phyloP scores from a whole-genome alignment of 2,329 filamentous ascomycete species.

The Trichoderma polysporum region DNA sequence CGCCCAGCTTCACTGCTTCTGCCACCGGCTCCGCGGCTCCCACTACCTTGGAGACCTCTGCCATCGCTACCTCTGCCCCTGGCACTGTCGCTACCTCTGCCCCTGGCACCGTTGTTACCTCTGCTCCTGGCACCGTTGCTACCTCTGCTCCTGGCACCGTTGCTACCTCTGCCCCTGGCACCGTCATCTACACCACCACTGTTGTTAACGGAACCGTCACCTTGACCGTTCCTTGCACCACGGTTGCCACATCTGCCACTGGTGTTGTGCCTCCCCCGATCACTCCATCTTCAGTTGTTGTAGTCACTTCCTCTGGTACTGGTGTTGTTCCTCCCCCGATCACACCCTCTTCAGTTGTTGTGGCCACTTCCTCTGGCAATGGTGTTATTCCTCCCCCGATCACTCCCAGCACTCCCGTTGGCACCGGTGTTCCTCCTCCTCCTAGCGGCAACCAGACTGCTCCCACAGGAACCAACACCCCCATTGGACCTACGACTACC shows the following conservation, averaged over 20 bases:
- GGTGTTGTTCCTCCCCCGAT: conserved; percentile 3
- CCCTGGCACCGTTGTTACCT: not conserved
- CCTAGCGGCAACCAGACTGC: conserved; percentile 12
- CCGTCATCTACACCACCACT: not conserved
- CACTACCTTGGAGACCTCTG: not conserved
- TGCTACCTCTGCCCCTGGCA: not conserved
- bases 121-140: not conserved
- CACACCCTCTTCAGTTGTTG: no score
- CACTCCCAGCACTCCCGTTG: not conserved
- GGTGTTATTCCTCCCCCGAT: not conserved
- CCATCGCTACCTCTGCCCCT: not conserved
- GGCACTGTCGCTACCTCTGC: not conserved
- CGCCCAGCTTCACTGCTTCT: conserved; percentile 29
- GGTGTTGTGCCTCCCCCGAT: not conserved
- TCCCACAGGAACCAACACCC: conserved; percentile 11
- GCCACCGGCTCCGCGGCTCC: not conserved
- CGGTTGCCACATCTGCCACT: not conserved
- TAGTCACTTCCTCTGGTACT: not conserved
- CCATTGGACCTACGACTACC: conserved; percentile 12
- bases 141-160: no score
- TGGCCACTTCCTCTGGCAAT: no score
- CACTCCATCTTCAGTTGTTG: no score
- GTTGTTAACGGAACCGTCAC: conserved; percentile 5
- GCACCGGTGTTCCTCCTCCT: conserved; percentile 10
- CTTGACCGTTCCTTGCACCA: conserved; percentile 5